phyloP scores from a whole-genome alignment of 306 rosid species.

The Begonia loranthoides region DNA sequence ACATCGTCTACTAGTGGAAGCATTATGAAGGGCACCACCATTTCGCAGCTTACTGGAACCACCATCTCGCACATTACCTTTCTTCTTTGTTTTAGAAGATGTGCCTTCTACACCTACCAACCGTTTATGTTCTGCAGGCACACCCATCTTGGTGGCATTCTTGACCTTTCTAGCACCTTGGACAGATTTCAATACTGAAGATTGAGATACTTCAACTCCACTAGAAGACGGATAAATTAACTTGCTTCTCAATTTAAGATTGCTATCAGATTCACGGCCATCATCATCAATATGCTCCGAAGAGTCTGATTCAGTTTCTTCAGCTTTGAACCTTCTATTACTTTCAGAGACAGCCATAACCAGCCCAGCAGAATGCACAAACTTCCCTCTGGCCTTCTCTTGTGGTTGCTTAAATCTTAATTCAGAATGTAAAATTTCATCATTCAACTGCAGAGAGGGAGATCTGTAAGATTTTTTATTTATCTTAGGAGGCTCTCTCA shows the following conservation, averaged over 20 bases:
- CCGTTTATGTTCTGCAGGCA: slow-evolving; percentile 25
- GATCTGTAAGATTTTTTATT: slow-evolving; percentile 46
- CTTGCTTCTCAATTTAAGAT: slow-evolving; percentile 66
- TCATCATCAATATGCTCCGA: slow-evolving; percentile 72
- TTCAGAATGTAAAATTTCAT: slow-evolving; percentile 36
- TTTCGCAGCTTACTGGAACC: too few species aligned
- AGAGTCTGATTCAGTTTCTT: slow-evolving; percentile 97
- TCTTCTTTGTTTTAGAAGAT: slow-evolving; percentile 52
- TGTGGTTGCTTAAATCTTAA: slow-evolving; percentile 46
- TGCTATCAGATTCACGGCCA: slow-evolving; percentile 31
- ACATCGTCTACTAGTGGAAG: slow-evolving; percentile 29
- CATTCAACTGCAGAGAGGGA: slow-evolving; percentile 63
- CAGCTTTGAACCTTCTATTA: slow-evolving; percentile 35
- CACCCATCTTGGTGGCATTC: slow-evolving; percentile 13
- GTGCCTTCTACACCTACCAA: slow-evolving; percentile 26
- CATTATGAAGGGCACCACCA: slow-evolving; percentile 25
- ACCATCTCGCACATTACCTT: slow-evolving; percentile 34
- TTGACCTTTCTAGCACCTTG: slow-evolving; percentile 46
- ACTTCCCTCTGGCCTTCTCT: slow-evolving; percentile 40
- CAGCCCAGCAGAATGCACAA: slow-evolving; percentile 33
- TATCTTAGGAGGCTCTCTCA: slow-evolving; percentile 60
- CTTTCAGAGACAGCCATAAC: slow-evolving; percentile 25
- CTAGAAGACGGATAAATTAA: slow-evolving; percentile 33
- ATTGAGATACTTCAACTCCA: slow-evolving; percentile 43
- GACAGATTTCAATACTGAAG: slow-evolving; percentile 14